phyloP scores from a whole-genome alignment of 768 basidiomycete genomes.

The Pisolithus marmoratus region DNA sequence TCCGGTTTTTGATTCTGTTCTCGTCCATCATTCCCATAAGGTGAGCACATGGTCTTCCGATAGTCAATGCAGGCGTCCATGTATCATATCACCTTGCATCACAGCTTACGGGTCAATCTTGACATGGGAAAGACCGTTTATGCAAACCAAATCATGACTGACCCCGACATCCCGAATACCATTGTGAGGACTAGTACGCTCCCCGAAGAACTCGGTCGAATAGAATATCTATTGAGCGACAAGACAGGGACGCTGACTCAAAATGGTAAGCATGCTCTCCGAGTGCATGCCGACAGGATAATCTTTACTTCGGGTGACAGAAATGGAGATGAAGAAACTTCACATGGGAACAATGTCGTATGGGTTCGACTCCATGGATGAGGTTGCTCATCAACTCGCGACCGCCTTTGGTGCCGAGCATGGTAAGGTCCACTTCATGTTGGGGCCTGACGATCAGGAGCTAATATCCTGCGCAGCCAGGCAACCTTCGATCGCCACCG shows the following conservation, averaged over 20 bases:
- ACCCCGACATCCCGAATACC: constrained; percentile 87
- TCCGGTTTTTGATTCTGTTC: constrained; percentile 95
- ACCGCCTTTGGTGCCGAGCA: constrained; percentile 74
- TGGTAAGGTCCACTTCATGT: constrained; percentile 28
- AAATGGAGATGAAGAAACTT: constrained; percentile 99
- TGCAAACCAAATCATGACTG: constrained; percentile 91
- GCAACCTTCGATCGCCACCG: constrained; percentile 62
- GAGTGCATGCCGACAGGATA: not conserved
- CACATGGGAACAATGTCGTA: constrained; percentile 99
- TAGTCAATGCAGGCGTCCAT: not conserved
- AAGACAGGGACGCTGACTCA: constrained; percentile 98
- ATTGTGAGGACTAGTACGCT: constrained; percentile 97
- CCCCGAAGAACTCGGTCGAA: constrained; percentile 92
- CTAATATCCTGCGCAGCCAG: constrained; percentile 28
- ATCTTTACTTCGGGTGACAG: constrained; percentile 34
- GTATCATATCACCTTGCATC: not conserved
- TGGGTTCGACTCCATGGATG: constrained; percentile 97
- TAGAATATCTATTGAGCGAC: constrained; percentile 93
- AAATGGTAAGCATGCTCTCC: constrained; percentile 58
- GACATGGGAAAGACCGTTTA: constrained; percentile 99
- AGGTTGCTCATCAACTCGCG: constrained; percentile 88
- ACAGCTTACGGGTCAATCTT: constrained; percentile 93
- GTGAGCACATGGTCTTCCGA: constrained; percentile 38
- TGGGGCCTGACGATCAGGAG: not conserved
- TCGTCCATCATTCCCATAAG: constrained; percentile 99